Conservation (phyloP, 2,329 filamentous ascomycete genomes). For the Penicillium psychrosexuale region DNA sequence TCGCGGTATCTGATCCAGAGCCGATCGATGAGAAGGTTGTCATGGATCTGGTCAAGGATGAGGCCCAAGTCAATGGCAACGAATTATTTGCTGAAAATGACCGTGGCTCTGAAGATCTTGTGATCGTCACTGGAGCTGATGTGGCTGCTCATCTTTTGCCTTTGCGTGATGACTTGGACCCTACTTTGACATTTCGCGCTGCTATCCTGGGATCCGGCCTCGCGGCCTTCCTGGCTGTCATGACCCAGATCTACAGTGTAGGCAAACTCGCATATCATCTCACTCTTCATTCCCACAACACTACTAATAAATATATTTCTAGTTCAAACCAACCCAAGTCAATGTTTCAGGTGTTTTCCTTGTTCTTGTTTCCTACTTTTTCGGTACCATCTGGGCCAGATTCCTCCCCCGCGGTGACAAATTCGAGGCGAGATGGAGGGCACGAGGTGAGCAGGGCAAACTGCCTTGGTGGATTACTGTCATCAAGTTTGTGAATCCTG, state of each 20-base stretch:
- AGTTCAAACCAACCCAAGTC: constrained; percentile 54
- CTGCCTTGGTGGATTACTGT: constrained; percentile 43
- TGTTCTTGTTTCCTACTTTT: constrained; percentile 56
- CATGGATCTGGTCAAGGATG: not conserved
- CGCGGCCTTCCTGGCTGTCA: constrained; percentile 53
- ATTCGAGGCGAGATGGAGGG: constrained; percentile 49
- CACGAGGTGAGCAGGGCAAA: constrained; percentile 40
- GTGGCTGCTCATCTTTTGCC: constrained; percentile 51
- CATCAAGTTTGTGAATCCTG: constrained; percentile 50
- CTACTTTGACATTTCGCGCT: constrained; percentile 53
- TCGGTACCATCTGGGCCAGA: constrained; percentile 49
- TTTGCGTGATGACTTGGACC: constrained; percentile 53
- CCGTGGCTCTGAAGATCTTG: constrained; percentile 29
- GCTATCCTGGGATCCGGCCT: constrained; percentile 51
- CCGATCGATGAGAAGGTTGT: not conserved
- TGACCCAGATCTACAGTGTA: constrained; percentile 53
- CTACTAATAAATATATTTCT: constrained; percentile 1
- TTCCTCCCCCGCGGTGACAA: constrained; percentile 53
- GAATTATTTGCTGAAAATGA: not conserved
- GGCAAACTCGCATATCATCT: not conserved
- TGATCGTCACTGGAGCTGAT: constrained; percentile 54
- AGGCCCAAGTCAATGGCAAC: not conserved
- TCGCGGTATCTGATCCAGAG: not conserved
- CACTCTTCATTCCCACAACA: constrained; percentile 4
- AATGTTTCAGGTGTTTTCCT: constrained; percentile 56